Evolutionary conservation across 1,139 yeast species (phyloP), one percentile per base, ranked within the genome.

Genomic region (Debaryomyces fabryi): DNA sequence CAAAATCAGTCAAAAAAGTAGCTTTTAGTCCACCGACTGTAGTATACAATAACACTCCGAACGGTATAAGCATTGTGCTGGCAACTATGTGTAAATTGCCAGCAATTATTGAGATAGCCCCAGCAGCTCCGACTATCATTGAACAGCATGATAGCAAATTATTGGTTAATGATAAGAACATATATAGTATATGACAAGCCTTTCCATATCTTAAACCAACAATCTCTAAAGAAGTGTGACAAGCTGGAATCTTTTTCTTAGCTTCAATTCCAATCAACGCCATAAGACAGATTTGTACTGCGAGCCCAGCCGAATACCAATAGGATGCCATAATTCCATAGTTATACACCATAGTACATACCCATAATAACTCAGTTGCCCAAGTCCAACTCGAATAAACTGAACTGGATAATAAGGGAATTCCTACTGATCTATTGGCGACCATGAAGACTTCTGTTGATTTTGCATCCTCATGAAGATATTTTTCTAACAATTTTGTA

Each of bases 1-100:
- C 66, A 49, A 59, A 69, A 51, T 70, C 74, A 20, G 74, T 69
- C 40, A 69, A 63, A 48, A 72, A 72, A 2, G 78, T 72, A 12
- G 77, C 72, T 50, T 69, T 71, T 48, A 73, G 62, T 2, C 78
- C 78, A 21, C 76, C 77, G 48, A 69, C 66, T n/a, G 68, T 59
- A 2, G 78, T 71, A 52, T 70, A 70, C 33, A 67, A 49, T 34
- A 69, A 52, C 13, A 71, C 74, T 4, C 74, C 73, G 53, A 70
- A 66, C n/a, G 74, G 74, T 44, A 70, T 65, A 45, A 71, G 59
- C 63, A 68, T 58, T 8, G 69, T 63, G 41, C 67, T 59, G 8
- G 72, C 72, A 34, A 61, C 71, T 43, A 65, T 61, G 45, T 71
- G 67, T 40, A 70, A 53, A 45, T 68, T 63, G 30, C 69, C 72